Evolutionary conservation across 768 basidiomycete species (phyloP).

Genomic region (Podaxis sp.): DNA sequence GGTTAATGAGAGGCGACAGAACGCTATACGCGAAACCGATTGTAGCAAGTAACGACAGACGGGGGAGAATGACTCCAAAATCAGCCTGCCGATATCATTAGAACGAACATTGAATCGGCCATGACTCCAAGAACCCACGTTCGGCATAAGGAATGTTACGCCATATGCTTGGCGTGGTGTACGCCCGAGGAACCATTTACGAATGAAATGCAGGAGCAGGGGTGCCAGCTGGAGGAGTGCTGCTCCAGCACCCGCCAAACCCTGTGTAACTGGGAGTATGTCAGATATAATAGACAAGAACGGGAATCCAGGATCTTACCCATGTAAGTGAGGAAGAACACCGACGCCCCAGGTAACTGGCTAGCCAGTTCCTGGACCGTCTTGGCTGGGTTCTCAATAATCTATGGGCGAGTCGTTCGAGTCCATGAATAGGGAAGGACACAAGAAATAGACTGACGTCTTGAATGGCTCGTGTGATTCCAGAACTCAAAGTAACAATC

Average conservation of each 20-base stretch:
- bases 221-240: conserved; percentile 55
- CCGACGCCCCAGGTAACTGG: conserved; percentile 54
- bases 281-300: neutral
- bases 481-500: conserved; percentile 64
- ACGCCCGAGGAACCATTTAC: conserved; percentile 65
- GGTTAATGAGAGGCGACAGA: conserved; percentile 65
- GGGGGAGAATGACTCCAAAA: conserved; percentile 49
- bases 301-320: conserved; percentile 24
- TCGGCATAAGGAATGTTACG: conserved; percentile 57
- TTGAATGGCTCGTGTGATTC: conserved; percentile 40
- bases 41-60: conserved; percentile 51
- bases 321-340: conserved; percentile 67
- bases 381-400: conserved; percentile 42
- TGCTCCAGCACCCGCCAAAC: conserved; percentile 49
- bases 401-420: conserved; percentile 22
- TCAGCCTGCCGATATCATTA: conserved; percentile 35
- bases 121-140: conserved; percentile 28
- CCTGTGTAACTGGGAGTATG: conserved; percentile 42
- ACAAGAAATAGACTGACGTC: conserved; percentile 20
- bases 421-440: neutral
- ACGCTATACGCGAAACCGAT: conserved; percentile 60
- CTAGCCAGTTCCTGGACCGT: conserved; percentile 44
- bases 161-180: conserved; percentile 63
- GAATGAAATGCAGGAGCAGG: conserved; percentile 57
- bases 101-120: neutral